Evolutionary conservation across 176 grass and related monocot species (phyloP), one percentile per base, ranked within the genome.

Genomic region (Triticum urartu): DNA sequence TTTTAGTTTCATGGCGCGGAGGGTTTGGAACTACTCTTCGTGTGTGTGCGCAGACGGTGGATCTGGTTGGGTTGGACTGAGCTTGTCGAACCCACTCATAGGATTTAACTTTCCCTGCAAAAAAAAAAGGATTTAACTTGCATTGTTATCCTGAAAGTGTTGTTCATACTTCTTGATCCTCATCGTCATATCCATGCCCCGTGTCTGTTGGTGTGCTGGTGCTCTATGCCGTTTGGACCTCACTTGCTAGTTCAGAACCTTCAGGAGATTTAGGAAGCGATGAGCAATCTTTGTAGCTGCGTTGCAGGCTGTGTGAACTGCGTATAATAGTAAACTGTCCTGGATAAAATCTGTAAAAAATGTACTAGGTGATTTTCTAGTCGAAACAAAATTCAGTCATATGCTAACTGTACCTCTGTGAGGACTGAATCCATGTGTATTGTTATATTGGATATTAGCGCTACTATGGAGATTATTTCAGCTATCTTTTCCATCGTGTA

Each of bases 41-140:
- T 45, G 39, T 45, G 35, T 6, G 42, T 43, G 82, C 34, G 20
- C 32, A 64, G 20, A 52, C 21, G 3, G 48, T 62, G 64, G 78
- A 79, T 83, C 43, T 87, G 80, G 14, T 65, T 89, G 87, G 24
- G 59, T 59, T 58, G 6, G 15, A 83, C 21, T 43, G 22, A 42
- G 13, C 35, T 26, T 79, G 42, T 39, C 64, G 9, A 43, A 64
- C 71, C 36, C 18, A 58, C 17, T 32, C 34, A 18, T 43, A n/a
- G 45, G 25, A 58, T 17, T 17, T 24, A 85, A 54, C 32, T 18
- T 62, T 5, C 34, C 34, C 34, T 35, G 34, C 34, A 35, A 5
- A 35, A 35, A 35, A 34, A 34, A 5, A 34, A 17, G 45, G 25
- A 58, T 18, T 18, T 25, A 85, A 56, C 32, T 20, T 70, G n/a